Evolutionary conservation across 805 yeast species (phyloP).

Genomic region (Wickerhamomyces rabaulensis): DNA sequence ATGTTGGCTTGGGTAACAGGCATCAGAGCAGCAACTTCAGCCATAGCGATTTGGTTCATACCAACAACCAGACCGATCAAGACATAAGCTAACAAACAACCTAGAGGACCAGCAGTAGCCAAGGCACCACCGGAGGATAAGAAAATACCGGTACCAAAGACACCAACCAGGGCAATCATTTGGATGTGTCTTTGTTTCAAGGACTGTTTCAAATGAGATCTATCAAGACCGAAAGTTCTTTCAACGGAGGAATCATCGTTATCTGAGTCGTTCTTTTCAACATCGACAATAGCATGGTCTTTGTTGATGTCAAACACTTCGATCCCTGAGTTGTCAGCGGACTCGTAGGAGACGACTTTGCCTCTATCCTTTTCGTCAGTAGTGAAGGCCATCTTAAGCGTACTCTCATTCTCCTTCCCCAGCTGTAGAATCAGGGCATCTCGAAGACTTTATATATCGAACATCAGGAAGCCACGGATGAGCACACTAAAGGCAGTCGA

Average conservation of each 20-base stretch:
- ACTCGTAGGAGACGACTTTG: not conserved
- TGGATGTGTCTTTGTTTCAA: constrained; percentile 33
- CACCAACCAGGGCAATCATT: constrained; percentile 44
- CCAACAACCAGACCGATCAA: constrained; percentile 33
- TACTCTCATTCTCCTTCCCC: not conserved
- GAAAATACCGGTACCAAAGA: constrained; percentile 39
- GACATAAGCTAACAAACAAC: constrained; percentile 28
- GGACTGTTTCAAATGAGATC: constrained; percentile 8
- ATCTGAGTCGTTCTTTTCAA: not conserved
- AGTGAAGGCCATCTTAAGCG: not conserved
- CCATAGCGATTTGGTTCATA: constrained; percentile 34
- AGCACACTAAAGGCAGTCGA: not conserved
- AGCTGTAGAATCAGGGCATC: not conserved
- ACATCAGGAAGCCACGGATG: not conserved
- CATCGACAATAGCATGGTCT: not conserved
- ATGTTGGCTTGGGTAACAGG: constrained; percentile 33
- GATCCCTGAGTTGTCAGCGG: not conserved
- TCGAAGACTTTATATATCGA: not conserved
- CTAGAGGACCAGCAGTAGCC: constrained; percentile 30
- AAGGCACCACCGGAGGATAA: constrained; percentile 34
- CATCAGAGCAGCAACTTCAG: constrained; percentile 32
- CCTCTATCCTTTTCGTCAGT: not conserved
- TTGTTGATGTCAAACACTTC: not conserved
- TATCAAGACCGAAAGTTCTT: constrained; percentile 11
- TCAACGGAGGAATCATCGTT: constrained; percentile 2